These are phyloP conservation scores for Kazachstania kunashirensis DNA, from an alignment of 805 yeast species.

Conservation along the genomic window DNA sequence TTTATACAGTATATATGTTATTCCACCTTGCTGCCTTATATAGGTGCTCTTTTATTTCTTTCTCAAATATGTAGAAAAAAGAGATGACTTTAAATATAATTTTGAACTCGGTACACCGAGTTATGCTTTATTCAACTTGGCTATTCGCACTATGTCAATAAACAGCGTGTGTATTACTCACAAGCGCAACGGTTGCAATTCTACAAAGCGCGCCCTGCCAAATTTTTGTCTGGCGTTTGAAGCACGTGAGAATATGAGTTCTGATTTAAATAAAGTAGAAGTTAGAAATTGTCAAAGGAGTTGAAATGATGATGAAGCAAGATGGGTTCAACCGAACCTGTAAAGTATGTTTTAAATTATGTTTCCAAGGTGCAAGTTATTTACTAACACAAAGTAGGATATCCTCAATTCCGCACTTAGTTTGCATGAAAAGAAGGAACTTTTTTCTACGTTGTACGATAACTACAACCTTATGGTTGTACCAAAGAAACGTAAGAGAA, in stretches of 20 bases:
- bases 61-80: background rate
- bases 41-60: too few species aligned
- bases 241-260: background rate
- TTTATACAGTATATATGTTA: background rate
- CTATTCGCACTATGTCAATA: too few species aligned
- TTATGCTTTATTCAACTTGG: background rate
- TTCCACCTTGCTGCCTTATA: too few species aligned
- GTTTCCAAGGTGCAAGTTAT: background rate
- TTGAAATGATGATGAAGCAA: background rate
- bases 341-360: background rate
- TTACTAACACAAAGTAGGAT: conserved; percentile 1
- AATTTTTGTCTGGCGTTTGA: background rate
- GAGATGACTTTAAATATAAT: too few species aligned
- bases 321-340: background rate
- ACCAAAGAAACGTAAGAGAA: conserved; percentile 1
- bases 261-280: background rate
- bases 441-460: background rate
- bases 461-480: background rate
- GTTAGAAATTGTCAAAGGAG: background rate
- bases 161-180: too few species aligned
- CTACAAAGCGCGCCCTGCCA: too few species aligned
- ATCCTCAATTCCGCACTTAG: background rate
- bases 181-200: too few species aligned
- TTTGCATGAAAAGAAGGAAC: conserved; percentile 1
- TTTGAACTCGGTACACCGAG: background rate